Base-by-base conservation (phyloP, 257 asterid genomes). In the Nicotiana obtusifolia region DNA sequence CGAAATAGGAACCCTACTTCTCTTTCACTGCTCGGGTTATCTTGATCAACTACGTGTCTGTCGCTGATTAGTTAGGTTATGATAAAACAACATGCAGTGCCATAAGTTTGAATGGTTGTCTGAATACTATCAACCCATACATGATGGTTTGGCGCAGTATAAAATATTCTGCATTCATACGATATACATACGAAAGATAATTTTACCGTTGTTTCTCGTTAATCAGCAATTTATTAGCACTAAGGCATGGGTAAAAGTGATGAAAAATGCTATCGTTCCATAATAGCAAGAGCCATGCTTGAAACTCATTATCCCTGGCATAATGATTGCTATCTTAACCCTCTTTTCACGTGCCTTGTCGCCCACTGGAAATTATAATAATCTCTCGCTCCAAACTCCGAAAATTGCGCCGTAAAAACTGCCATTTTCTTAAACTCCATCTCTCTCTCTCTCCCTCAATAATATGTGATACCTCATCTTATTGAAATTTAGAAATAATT, bases 341-440 rank as follows among this genome's bases (percentile, higher is more conserved):
- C 78, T 24, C 61, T 24, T 73, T 20, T 82, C 84, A 26, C 76
- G 66, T 82, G 65, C n/a, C 33, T 62, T 73, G 81, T 60, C 76
- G 67, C 14, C 81, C 81, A 61, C 81, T 60, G 1, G 64, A 56
- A 15, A 24, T 73, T 14, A 47, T 24, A 22, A 73, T 22, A 47
- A 4, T 24, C 64, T 10, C 52, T 76, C 35, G 7, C 77, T 78
- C 62, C 75, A 82, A 35, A 76, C 78, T 64, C 91, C 89, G 78
- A 80, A 82, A 87, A 62, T 68, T 86, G 87, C 91, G 92, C 91
- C 91, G 82, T 66, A 84, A 67, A 86, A 82, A 61, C 56, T 56
- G 64, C 81, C 44, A 69, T 30, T 24, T 78, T 24, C 66, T 54
- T 83, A 14, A 28, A 62, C 13, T 24, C 41, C 76, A 68, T 41